phyloP scores from a whole-genome alignment of 1,284 basidiomycete species.

The Acaromyces ingoldii region DNA sequence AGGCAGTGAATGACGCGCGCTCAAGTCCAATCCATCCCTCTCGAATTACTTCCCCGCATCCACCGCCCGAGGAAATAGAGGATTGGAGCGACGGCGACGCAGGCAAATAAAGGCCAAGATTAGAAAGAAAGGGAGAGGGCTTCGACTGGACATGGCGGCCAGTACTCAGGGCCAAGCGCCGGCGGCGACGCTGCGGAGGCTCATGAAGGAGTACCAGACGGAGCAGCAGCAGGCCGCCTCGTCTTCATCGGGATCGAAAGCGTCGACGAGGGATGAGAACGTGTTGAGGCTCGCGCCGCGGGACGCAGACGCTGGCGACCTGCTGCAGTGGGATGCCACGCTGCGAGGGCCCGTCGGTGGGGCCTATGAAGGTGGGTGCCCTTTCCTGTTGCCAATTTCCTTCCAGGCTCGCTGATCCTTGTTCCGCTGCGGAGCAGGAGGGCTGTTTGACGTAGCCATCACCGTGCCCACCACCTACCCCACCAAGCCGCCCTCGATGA shows the following conservation, averaged over 20 bases:
- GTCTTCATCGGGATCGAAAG: constrained; percentile 3
- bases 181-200: constrained; percentile 17
- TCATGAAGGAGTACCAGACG: constrained; percentile 32
- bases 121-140: no score
- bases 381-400: no score
- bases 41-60: no score
- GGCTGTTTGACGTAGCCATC: constrained; percentile 33
- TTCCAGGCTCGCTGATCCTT: not conserved
- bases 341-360: constrained; percentile 24
- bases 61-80: no score
- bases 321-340: constrained; percentile 41
- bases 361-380: constrained; percentile 22
- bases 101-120: no score
- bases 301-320: constrained; percentile 34
- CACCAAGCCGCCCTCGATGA: constrained; percentile 43
- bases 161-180: constrained; percentile 18
- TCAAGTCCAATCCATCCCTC: no score
- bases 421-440: constrained; percentile 6
- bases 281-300: constrained; percentile 35
- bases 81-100: no score
- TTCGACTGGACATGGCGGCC: no score
- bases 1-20: no score
- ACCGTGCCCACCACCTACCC: constrained; percentile 36
- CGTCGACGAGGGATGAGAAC: constrained; percentile 19
- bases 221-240: not conserved